Evolutionary conservation across 495 filamentous ascomycete species (phyloP).

Genomic region (Cercophora sp.): DNA sequence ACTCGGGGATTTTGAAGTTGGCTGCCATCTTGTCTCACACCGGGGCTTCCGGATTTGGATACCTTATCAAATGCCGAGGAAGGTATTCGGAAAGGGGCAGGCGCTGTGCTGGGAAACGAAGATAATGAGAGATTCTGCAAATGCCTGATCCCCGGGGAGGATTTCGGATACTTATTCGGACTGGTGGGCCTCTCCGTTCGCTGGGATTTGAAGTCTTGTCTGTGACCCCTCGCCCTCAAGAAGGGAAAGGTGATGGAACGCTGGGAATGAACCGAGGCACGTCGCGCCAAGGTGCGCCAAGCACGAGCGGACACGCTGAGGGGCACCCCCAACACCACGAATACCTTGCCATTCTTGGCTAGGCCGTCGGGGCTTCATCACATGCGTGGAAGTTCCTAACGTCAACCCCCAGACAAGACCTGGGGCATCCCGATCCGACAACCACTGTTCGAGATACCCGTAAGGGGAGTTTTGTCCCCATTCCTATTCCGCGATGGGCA

Average conservation of each 20-base stretch:
- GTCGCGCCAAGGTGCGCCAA: background rate
- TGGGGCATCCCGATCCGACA: too few species aligned
- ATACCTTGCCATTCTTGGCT: slow-evolving; percentile 1
- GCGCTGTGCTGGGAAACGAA: too few species aligned
- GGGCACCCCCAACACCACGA: background rate
- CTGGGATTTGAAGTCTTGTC: too few species aligned
- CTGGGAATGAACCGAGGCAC: slow-evolving; percentile 6
- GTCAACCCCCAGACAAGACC: too few species aligned
- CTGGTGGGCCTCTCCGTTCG: background rate
- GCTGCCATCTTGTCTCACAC: slow-evolving; percentile 26
- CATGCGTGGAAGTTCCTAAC: too few species aligned
- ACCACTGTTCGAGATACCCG: background rate
- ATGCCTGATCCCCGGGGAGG: too few species aligned
- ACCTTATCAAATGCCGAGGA: background rate
- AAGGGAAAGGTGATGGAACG: background rate
- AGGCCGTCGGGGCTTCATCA: background rate
- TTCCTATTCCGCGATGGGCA: too few species aligned
- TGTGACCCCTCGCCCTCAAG: slow-evolving; percentile 1
- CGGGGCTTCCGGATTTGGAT: background rate
- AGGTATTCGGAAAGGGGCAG: too few species aligned
- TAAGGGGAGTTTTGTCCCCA: background rate
- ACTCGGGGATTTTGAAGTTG: slow-evolving; percentile 46
- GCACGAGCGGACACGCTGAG: background rate
- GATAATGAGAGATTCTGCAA: too few species aligned
- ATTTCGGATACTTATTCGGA: slow-evolving; percentile 1